Conservation (phyloP, 2,329 filamentous ascomycete species). For the Pyricularia grisea region DNA sequence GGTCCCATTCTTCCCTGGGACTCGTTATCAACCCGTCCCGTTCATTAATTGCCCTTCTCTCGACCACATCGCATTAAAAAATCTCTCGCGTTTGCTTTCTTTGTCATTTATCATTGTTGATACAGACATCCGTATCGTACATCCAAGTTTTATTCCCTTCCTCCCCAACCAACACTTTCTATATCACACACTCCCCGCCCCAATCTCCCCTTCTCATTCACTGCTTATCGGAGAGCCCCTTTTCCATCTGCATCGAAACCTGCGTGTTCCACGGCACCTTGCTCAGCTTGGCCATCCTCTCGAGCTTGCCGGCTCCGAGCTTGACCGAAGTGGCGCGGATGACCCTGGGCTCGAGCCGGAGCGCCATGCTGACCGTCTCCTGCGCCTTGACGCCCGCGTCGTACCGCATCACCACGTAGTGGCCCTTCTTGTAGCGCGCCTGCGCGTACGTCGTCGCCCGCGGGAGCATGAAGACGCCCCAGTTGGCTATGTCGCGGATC, state of each 20-base stretch:
- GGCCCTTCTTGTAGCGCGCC: constrained; percentile 71
- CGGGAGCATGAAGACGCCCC: constrained; percentile 85
- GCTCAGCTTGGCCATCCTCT: constrained; percentile 44
- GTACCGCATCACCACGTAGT: constrained; percentile 98
- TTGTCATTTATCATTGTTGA: background rate
- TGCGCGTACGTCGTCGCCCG: constrained; percentile 72
- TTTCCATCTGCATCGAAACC: background rate
- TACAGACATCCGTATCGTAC: background rate
- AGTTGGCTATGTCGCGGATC: constrained; percentile 87
- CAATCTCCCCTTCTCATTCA: too few relatives aligned
- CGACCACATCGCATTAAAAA: background rate
- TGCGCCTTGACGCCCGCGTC: constrained; percentile 69
- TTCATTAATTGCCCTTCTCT: background rate
- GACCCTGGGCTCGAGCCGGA: constrained; percentile 82
- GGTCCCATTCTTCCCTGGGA: background rate
- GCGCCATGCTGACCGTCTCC: constrained; percentile 61
- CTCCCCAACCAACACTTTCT: background rate
- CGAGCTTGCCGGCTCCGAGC: constrained; percentile 79
- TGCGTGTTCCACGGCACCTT: constrained; percentile 36
- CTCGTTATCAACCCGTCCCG: background rate
- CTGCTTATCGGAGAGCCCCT: background rate
- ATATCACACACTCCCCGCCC: background rate
- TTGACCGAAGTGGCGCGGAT: constrained; percentile 82
- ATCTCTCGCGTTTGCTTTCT: background rate
- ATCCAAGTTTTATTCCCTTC: background rate